Conservation (phyloP, 768 basidiomycete species). For the Cystobasidium onofrii region DNA sequence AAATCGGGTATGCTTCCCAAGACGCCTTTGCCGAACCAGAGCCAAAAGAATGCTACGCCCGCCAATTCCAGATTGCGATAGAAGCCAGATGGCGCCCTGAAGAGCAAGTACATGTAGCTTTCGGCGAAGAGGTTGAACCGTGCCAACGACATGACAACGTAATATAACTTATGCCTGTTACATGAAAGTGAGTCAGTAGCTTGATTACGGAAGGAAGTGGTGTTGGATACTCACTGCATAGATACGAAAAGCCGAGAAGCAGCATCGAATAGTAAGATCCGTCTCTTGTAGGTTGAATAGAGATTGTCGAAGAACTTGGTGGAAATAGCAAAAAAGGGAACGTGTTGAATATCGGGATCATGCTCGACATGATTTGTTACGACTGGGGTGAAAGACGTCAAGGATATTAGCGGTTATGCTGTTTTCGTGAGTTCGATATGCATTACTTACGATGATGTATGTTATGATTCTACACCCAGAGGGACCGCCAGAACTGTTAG, state of each 20-base stretch:
- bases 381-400: too few species aligned
- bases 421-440: too few species aligned
- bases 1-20: conserved; percentile 65
- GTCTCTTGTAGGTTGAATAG: conserved; percentile 91
- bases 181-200: neutral
- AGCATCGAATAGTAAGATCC: conserved; percentile 68
- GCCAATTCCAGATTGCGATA: conserved; percentile 60
- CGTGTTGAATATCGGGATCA: conserved; percentile 55
- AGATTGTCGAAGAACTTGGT: conserved; percentile 73
- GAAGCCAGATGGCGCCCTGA: conserved; percentile 53
- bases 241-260: conserved; percentile 60
- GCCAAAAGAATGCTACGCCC: conserved; percentile 75
- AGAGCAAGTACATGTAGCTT: conserved; percentile 67
- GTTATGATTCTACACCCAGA: conserved; percentile 78
- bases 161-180: conserved; percentile 76
- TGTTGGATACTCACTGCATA: conserved; percentile 54
- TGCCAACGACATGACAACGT: conserved; percentile 76
- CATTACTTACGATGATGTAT: conserved; percentile 82
- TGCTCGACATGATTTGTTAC: conserved; percentile 97
- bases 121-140: conserved; percentile 90
- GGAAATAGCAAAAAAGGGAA: conserved; percentile 92
- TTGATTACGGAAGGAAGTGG: neutral
- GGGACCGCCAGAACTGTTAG: too few species aligned
- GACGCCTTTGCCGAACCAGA: conserved; percentile 64
- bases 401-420: too few species aligned